Base-by-base conservation (phyloP, 208 protist genomes). In the Trypanosomatidae sp. region DNA sequence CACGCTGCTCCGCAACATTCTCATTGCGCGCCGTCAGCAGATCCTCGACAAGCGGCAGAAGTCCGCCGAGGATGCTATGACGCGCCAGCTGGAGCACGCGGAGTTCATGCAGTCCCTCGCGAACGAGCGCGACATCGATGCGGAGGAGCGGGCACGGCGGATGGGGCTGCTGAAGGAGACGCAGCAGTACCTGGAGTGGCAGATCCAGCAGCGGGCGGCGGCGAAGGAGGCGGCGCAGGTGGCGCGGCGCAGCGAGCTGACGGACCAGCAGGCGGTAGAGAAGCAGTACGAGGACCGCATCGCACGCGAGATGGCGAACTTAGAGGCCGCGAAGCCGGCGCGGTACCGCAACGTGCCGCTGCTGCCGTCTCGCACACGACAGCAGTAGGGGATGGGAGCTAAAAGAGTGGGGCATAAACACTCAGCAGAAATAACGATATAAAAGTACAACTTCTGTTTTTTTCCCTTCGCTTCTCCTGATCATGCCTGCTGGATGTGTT, bases 321-420 rank as follows among this genome's bases (percentile, higher is more conserved):
- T 96, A 8, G 91, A 96, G 66, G 81, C 80, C 0, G 91, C 91
- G n/a, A 91, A 90, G 76, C 91, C 91, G 36, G 77, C 74, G 43
- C 88, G 88, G 9, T 96, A 93, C 86, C 73, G 79, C 15, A 59
- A 90, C 62, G 88, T 96, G 9, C 89, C 89, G 39, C 81, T 96
- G 25, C 74, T 94, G 50, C 84, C 87, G 25, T 75, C 64, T 7
- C 79, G 87, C 17, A 81, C 19, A 9, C 2, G 17, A 30, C 17
- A 22, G 13, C 33, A n/a, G 17, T 3, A 44, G 22, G 60, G 3
- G 22, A 22, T 1, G n/a, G 60, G 9, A 17, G 60, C 22, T n/a
- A n/a, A n/a, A n/a, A n/a, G n/a, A n/a, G n/a, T n/a, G n/a, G n/a
- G n/a, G n/a, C n/a, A n/a, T n/a, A n/a, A n/a, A n/a, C n/a, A n/a